Evolutionary conservation across 2,329 filamentous ascomycete genomes (phyloP).

Genomic region (Arthroderma sp.): DNA sequence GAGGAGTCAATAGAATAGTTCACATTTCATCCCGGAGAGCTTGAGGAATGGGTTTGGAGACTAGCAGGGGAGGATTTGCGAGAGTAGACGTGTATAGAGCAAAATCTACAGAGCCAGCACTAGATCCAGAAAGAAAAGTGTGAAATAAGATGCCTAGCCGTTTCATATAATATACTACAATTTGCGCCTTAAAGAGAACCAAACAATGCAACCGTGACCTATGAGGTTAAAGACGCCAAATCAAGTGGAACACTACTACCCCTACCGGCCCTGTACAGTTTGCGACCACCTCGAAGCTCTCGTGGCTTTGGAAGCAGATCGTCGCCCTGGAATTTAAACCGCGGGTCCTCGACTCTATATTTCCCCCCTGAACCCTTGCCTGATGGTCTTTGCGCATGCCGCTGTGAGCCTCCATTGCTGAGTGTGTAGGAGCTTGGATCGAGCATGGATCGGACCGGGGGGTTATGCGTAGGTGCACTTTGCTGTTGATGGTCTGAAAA

Average conservation of each 20-base stretch:
- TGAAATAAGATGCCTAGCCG: too few relatives aligned
- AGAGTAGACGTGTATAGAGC: too few relatives aligned
- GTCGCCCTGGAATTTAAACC: constrained; percentile 83
- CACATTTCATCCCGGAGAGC: too few relatives aligned
- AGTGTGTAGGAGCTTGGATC: constrained; percentile 68
- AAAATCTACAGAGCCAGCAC: too few relatives aligned
- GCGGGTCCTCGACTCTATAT: constrained; percentile 54
- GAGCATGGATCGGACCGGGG: constrained; percentile 47
- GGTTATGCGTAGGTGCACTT: constrained; percentile 31
- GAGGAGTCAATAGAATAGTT: too few relatives aligned
- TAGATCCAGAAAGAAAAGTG: too few relatives aligned
- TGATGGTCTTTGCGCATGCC: constrained; percentile 11
- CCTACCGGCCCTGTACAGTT: constrained; percentile 76
- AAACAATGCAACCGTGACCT: background rate
- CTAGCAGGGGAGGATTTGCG: too few relatives aligned
- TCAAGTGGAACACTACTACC: constrained; percentile 91
- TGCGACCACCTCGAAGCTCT: constrained; percentile 59
- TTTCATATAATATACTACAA: too few relatives aligned
- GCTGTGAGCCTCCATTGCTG: constrained; percentile 42
- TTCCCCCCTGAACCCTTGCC: constrained; percentile 8
- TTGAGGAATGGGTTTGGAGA: too few relatives aligned
- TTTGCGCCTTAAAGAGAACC: background rate
- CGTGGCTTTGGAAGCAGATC: constrained; percentile 71
- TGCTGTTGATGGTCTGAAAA: constrained; percentile 10
- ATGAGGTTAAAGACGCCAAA: constrained; percentile 43